phyloP scores from a whole-genome alignment of 192 early-diverging fungal species.

The Coemansia furcata region DNA sequence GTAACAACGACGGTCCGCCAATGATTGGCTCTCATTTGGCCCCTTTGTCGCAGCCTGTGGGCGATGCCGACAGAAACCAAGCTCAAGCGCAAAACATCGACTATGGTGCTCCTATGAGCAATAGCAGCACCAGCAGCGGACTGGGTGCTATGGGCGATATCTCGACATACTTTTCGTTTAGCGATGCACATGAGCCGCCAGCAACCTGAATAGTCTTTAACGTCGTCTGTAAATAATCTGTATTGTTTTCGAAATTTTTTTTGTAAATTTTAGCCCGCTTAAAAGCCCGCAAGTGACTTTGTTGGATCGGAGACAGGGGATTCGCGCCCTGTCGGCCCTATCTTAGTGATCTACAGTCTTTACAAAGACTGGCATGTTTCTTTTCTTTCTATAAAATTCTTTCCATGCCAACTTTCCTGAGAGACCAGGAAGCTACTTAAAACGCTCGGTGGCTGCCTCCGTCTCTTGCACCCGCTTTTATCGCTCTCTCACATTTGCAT shows the following conservation, averaged over 20 bases:
- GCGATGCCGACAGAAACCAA: not conserved
- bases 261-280: not conserved
- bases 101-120: not conserved
- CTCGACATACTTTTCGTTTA: conserved; percentile 38
- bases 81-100: not conserved
- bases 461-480: conserved; percentile 2
- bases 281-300: not conserved
- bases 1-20: not conserved
- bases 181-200: conserved; percentile 19
- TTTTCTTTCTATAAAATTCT: not conserved
- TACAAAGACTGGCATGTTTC: not conserved
- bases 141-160: conserved; percentile 14
- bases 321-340: not conserved
- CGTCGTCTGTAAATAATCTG: not conserved
- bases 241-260: too few relatives aligned
- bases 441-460: not conserved
- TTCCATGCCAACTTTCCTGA: not conserved
- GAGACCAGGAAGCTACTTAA: not conserved
- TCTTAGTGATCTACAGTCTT: not conserved
- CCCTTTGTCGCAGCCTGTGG: not conserved
- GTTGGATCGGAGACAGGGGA: not conserved
- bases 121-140: not conserved
- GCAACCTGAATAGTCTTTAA: not conserved
- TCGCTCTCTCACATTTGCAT: not conserved
- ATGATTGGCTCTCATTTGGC: not conserved